Percentiles rank a stretch among this genome's conserved stretches.
phyloP scores from a whole-genome alignment of 306 rosid species.

The Rubus idaeus region DNA sequence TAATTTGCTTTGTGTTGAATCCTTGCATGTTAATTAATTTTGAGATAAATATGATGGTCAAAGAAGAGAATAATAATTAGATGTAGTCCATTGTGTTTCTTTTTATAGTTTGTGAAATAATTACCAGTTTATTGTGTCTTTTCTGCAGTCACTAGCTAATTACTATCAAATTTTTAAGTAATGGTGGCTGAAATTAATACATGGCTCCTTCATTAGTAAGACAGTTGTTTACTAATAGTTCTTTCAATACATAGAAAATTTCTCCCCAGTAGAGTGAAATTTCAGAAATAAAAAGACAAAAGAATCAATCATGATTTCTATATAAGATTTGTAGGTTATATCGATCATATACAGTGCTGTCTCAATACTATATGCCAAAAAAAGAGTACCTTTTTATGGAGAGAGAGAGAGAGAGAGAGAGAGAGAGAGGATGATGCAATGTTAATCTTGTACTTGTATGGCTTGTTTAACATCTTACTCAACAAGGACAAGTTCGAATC shows the following conservation, averaged over 20 bases:
- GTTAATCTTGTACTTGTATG: not conserved
- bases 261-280: not conserved
- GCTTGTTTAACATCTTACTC: not conserved
- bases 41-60: not conserved
- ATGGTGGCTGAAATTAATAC: no score
- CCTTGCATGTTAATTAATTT: not conserved
- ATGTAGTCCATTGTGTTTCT: not conserved
- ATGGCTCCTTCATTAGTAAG: no score
- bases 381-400: not conserved
- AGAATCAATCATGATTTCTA: not conserved
- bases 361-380: not conserved
- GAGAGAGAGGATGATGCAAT: not conserved
- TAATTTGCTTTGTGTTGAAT: not conserved
- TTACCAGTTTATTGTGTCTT: not conserved
- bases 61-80: not conserved
- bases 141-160: not conserved
- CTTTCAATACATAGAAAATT: not conserved
- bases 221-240: not conserved
- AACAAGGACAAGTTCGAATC: constrained; percentile 12
- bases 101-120: not conserved
- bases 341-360: not conserved
- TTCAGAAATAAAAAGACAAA: not conserved
- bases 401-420: no score
- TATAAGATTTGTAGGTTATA: not conserved
- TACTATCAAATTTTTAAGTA: not conserved